A percentile compares a stretch with the other conserved stretches of the same genome.
Conservation (phyloP, 805 yeast genomes). For the Candida maesae region DNA sequence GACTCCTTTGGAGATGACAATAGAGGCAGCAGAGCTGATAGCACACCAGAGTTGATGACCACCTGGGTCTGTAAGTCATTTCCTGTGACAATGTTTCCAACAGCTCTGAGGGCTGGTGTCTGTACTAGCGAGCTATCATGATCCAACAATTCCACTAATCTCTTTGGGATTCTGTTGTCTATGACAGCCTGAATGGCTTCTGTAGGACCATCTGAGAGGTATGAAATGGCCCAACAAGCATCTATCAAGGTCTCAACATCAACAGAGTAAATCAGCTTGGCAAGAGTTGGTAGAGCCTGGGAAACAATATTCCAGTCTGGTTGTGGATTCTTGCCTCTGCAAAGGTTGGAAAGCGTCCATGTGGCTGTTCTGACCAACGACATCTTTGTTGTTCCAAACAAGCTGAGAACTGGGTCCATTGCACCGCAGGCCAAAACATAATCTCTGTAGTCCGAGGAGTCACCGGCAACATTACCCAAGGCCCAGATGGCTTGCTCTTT, state of each 20-base stretch:
- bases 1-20: constrained; percentile 85
- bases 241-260: constrained; percentile 94
- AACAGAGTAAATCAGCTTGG: constrained; percentile 83
- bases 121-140: constrained; percentile 85
- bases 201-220: constrained; percentile 87
- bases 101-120: constrained; percentile 96
- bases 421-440: constrained; percentile 82
- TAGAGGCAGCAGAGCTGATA: constrained; percentile 78
- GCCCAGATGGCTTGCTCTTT: constrained; percentile 99
- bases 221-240: constrained; percentile 98
- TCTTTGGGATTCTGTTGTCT: constrained; percentile 91
- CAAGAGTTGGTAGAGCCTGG: constrained; percentile 84
- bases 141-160: constrained; percentile 85
- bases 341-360: constrained; percentile 94
- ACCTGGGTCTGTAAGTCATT: constrained; percentile 94
- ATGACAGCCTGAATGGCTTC: constrained; percentile 96
- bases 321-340: constrained; percentile 95
- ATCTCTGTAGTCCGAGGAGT: constrained; percentile 86
- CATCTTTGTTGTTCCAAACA: constrained; percentile 79
- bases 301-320: constrained; percentile 92
- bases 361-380: constrained; percentile 95
- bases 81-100: constrained; percentile 98
- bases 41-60: constrained; percentile 88
- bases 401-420: constrained; percentile 77
- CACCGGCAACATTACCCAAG: constrained; percentile 98